phyloP scores from a whole-genome alignment of 345 rosid species.

The Gynandropsis gynandra region DNA sequence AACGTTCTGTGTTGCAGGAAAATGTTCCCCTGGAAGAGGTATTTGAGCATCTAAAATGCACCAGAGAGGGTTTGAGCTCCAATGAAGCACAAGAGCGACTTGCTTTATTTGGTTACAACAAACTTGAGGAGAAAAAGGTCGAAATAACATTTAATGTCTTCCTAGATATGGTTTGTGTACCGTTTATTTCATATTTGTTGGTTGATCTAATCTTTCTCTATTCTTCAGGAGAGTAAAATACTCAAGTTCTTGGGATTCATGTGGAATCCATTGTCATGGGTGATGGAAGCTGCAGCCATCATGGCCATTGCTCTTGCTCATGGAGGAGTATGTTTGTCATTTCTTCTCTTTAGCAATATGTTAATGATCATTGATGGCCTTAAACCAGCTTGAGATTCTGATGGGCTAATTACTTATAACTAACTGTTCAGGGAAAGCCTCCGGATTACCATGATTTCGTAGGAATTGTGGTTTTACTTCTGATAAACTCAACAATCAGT shows the following conservation, averaged over 20 bases:
- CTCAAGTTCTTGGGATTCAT: slow-evolving; percentile 53
- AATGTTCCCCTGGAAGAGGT: slow-evolving; percentile 47
- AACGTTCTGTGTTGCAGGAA: slow-evolving; percentile 30
- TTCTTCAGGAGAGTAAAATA: slow-evolving; percentile 44
- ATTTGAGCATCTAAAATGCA: slow-evolving; percentile 40
- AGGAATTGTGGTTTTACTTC: slow-evolving; percentile 40
- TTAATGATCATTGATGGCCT: too few species aligned
- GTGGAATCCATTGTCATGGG: slow-evolving; percentile 78
- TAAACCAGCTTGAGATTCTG: slow-evolving; percentile 8
- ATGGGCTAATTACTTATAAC: neutral
- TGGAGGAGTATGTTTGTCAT: slow-evolving; percentile 42
- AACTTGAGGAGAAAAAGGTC: slow-evolving; percentile 52
- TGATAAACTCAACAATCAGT: slow-evolving; percentile 59
- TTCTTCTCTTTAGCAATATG: neutral
- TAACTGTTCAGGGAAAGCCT: slow-evolving; percentile 39
- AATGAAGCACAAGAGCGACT: slow-evolving; percentile 35
- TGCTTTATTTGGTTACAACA: slow-evolving; percentile 50
- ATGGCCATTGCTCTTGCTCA: slow-evolving; percentile 62
- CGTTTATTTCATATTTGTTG: too few species aligned
- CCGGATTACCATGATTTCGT: slow-evolving; percentile 54
- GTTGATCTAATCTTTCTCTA: slow-evolving; percentile 1
- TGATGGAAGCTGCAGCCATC: slow-evolving; percentile 70
- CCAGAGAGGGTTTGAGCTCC: slow-evolving; percentile 37
- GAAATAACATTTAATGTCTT: neutral
- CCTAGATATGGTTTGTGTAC: neutral